Evolutionary conservation across 1,284 basidiomycete genomes (phyloP).

Genomic region (Porogramme epimiltina): DNA sequence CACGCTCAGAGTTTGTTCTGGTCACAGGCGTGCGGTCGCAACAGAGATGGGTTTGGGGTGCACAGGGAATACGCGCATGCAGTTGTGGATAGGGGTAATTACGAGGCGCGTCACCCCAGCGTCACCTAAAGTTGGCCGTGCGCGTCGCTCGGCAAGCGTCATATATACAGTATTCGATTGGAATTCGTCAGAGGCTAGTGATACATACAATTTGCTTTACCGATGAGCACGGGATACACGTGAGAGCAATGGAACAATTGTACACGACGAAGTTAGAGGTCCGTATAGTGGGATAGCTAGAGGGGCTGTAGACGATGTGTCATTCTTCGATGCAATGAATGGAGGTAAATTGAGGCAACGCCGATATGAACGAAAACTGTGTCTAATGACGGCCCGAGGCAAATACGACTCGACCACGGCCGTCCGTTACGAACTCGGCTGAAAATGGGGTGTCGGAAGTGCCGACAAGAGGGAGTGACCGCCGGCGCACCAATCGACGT

Average conservation of each 20-base stretch:
- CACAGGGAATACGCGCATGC: neutral
- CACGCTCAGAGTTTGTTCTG: too few relatives aligned
- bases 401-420: conserved; percentile 22
- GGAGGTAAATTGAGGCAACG: too few relatives aligned
- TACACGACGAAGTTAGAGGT: neutral
- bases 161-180: neutral
- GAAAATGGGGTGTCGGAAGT: neutral
- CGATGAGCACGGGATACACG: neutral
- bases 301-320: too few relatives aligned
- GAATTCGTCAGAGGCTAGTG: neutral
- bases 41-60: too few relatives aligned
- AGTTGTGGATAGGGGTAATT: neutral
- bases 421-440: conserved; percentile 21
- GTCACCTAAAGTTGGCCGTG: neutral
- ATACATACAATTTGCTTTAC: neutral
- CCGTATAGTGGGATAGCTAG: too few relatives aligned
- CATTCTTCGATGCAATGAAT: too few relatives aligned
- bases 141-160: neutral
- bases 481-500: conserved; percentile 10
- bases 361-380: neutral
- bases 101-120: neutral
- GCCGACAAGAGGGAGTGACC: conserved; percentile 9
- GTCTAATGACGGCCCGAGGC: neutral
- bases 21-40: too few relatives aligned
- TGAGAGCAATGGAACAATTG: neutral